phyloP scores from a whole-genome alignment of 2,329 filamentous ascomycete genomes.

The Leptoxyphium fumago region DNA sequence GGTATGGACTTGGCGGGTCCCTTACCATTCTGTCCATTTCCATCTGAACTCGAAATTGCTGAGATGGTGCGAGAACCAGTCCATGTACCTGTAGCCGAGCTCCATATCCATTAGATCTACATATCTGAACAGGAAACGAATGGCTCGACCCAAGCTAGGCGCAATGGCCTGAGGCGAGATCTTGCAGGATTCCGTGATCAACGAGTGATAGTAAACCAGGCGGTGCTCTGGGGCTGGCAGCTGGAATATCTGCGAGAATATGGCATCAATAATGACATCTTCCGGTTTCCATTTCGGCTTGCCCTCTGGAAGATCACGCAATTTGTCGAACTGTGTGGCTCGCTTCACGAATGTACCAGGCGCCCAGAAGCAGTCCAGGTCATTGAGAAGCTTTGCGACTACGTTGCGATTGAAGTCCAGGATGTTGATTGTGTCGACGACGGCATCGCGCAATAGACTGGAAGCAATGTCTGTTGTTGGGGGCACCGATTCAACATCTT shows the following conservation, averaged over 20 bases:
- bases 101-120: conserved; percentile 75
- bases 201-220: conserved; percentile 88
- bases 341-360: conserved; percentile 84
- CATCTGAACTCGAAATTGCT: conserved; percentile 99
- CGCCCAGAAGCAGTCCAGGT: conserved; percentile 88
- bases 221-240: conserved; percentile 82
- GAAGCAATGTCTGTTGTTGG: conserved; percentile 60
- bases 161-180: conserved; percentile 93
- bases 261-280: conserved; percentile 90
- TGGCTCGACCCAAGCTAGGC: conserved; percentile 81
- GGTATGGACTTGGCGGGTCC: conserved; percentile 3
- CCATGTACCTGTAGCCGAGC: conserved; percentile 71
- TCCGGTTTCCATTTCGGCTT: conserved; percentile 90
- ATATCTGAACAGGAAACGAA: conserved; percentile 78
- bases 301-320: conserved; percentile 50
- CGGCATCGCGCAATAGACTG: conserved; percentile 67
- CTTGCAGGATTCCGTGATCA: conserved; percentile 91
- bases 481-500: conserved; percentile 76
- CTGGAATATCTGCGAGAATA: conserved; percentile 88
- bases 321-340: conserved; percentile 79
- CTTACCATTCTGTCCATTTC: conserved; percentile 95
- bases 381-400: conserved; percentile 77
- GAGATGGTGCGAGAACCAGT: conserved; percentile 96
- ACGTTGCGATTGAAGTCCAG: conserved; percentile 84
- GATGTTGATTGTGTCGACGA: conserved; percentile 87